Conservation (phyloP, 1,284 basidiomycete genomes). For the Malassezia nana region DNA sequence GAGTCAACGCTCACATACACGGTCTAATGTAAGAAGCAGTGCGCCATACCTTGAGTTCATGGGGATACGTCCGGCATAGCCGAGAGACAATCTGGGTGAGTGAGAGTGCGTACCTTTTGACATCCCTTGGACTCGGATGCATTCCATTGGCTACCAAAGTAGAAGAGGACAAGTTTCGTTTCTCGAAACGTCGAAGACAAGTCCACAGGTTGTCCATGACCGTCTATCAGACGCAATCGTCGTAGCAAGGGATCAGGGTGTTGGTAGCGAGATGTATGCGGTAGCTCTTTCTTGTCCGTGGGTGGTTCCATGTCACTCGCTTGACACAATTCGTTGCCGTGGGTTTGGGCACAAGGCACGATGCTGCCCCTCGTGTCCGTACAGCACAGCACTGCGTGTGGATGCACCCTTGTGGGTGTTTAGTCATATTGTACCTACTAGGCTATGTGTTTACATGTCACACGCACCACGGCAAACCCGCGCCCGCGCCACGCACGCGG, state of each 20-base stretch:
- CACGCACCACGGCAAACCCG: not conserved
- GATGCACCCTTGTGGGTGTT: not conserved
- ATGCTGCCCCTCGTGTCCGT: not conserved
- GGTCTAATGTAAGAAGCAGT: constrained; percentile 6
- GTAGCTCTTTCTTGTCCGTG: constrained; percentile 17
- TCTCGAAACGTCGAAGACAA: constrained; percentile 42
- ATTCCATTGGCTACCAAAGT: constrained; percentile 48
- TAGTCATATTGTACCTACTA: not conserved
- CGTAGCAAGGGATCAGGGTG: constrained; percentile 49
- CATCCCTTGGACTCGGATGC: constrained; percentile 30
- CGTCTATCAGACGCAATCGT: constrained; percentile 44
- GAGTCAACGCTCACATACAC: constrained; percentile 49
- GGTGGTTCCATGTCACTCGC: not conserved
- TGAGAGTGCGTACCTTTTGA: constrained; percentile 14
- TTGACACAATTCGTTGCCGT: constrained; percentile 22
- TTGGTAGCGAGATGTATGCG: constrained; percentile 38
- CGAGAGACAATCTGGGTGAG: constrained; percentile 24
- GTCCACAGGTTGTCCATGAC: constrained; percentile 36
- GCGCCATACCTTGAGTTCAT: constrained; percentile 40
- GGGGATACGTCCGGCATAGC: constrained; percentile 37
- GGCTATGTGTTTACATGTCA: not conserved
- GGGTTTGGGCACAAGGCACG: constrained; percentile 45
- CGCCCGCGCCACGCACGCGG: not conserved
- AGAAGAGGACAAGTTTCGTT: constrained; percentile 46
- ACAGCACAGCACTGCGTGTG: not conserved